Percentiles rank a stretch among this genome's conserved stretches.
phyloP scores from a whole-genome alignment of 768 basidiomycete genomes.

The Sporobolomyces pararoseus region DNA sequence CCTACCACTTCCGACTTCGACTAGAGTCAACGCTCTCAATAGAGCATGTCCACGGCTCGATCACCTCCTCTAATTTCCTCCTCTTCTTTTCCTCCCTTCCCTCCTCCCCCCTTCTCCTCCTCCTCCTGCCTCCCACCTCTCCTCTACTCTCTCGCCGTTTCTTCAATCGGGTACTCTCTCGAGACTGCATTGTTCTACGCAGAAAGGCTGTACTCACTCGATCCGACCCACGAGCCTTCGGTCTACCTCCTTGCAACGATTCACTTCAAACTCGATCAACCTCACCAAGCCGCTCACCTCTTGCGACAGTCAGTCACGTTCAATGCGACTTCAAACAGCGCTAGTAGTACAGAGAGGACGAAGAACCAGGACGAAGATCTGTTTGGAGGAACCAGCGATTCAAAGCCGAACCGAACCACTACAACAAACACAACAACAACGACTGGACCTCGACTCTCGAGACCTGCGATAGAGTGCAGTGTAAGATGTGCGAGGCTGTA shows the following conservation, averaged over 20 bases:
- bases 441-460: background rate
- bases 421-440: background rate
- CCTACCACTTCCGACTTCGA: no score
- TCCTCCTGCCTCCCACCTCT: background rate
- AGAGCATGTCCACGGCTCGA: background rate
- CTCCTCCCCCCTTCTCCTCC: background rate
- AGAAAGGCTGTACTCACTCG: conserved; percentile 72
- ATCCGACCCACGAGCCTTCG: conserved; percentile 69
- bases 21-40: no score
- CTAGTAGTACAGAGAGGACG: no score
- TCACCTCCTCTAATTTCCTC: no score
- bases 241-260: conserved; percentile 78
- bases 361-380: conserved; percentile 6
- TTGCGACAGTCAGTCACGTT: conserved; percentile 51
- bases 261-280: conserved; percentile 65
- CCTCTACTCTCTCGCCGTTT: conserved; percentile 14
- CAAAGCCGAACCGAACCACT: background rate
- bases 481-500: conserved; percentile 75
- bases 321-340: background rate
- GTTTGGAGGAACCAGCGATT: conserved; percentile 8
- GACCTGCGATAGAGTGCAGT: conserved; percentile 61
- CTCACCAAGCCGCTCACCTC: conserved; percentile 68
- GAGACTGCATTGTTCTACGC: conserved; percentile 79
- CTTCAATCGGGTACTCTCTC: conserved; percentile 20
- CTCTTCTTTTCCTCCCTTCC: no score